Evolutionary conservation across 345 rosid species (phyloP).

Genomic region (Rhizophora apiculata): DNA sequence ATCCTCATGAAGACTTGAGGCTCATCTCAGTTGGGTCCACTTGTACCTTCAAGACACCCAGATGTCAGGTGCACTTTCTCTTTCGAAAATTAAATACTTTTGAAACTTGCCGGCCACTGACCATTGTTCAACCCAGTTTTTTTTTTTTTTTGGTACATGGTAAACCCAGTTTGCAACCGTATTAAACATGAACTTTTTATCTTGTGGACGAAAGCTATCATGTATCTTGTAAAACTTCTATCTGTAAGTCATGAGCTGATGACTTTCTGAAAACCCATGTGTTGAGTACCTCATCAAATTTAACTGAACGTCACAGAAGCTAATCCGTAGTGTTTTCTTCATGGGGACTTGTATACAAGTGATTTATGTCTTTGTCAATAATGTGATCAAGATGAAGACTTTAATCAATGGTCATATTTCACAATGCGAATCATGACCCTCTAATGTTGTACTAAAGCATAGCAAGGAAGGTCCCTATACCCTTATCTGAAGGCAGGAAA

Average conservation of each 20-base stretch:
- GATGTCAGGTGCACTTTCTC: slow-evolving; percentile 16
- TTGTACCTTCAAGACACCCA: slow-evolving; percentile 16
- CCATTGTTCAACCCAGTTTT: neutral
- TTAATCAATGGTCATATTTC: slow-evolving; percentile 19
- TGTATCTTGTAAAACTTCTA: neutral
- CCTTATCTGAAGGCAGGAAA: slow-evolving; percentile 34
- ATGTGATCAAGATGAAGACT: neutral
- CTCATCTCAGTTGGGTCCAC: slow-evolving; percentile 28
- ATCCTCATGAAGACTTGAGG: slow-evolving; percentile 6
- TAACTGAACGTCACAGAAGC: neutral
- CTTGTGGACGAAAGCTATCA: neutral
- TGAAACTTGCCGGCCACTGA: slow-evolving; percentile 40
- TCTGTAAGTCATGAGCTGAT: slow-evolving; percentile 1
- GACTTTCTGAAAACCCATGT: neutral
- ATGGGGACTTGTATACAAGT: neutral
- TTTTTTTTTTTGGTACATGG: neutral
- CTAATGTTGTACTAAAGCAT: slow-evolving; percentile 44
- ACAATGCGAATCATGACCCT: slow-evolving; percentile 38
- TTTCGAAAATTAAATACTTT: neutral
- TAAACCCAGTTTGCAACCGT: slow-evolving; percentile 12
- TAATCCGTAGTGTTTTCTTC: neutral
- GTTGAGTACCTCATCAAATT: slow-evolving; percentile 12
- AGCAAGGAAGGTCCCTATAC: slow-evolving; percentile 31
- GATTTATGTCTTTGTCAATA: neutral
- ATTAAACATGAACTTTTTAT: slow-evolving; percentile 28